Percentiles rank a stretch among this genome's conserved stretches.
phyloP scores from a whole-genome alignment of 1,284 basidiomycete genomes.

The Malassezia japonica region DNA sequence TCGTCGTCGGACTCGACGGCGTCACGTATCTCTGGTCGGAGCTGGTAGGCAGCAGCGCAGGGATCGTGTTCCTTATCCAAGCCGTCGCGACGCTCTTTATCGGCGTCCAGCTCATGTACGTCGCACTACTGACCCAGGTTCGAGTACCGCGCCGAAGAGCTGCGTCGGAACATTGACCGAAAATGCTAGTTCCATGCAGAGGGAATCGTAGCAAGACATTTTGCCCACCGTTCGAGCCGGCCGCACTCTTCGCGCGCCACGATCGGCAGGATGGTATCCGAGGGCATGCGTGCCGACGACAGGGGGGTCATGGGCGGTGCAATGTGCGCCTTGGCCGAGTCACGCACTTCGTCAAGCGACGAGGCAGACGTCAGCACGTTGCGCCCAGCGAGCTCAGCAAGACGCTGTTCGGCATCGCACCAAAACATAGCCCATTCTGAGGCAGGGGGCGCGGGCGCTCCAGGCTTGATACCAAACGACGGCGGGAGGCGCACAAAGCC shows the following conservation, averaged over 20 bases:
- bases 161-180: constrained; percentile 22
- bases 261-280: constrained; percentile 55
- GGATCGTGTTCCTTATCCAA: constrained; percentile 60
- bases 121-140: constrained; percentile 16
- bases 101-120: constrained; percentile 86
- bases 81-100: constrained; percentile 66
- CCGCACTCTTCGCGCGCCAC: constrained; percentile 74
- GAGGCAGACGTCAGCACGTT: neutral
- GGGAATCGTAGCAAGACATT: constrained; percentile 64
- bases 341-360: constrained; percentile 16
- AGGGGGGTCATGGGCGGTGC: neutral
- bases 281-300: constrained; percentile 37
- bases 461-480: constrained; percentile 15
- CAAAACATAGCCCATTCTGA: constrained; percentile 79
- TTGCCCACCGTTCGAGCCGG: constrained; percentile 64
- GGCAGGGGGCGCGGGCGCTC: neutral
- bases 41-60: constrained; percentile 60
- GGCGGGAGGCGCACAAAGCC: constrained; percentile 66
- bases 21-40: constrained; percentile 61
- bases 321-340: constrained; percentile 13
- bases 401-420: constrained; percentile 85
- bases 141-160: constrained; percentile 50
- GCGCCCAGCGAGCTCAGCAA: constrained; percentile 29
- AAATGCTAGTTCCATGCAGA: constrained; percentile 57
- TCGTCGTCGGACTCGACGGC: constrained; percentile 82